Evolutionary conservation across 176 grass and related monocot species (phyloP), one percentile per base, ranked within the genome.

Genomic region (Lolium rigidum): DNA sequence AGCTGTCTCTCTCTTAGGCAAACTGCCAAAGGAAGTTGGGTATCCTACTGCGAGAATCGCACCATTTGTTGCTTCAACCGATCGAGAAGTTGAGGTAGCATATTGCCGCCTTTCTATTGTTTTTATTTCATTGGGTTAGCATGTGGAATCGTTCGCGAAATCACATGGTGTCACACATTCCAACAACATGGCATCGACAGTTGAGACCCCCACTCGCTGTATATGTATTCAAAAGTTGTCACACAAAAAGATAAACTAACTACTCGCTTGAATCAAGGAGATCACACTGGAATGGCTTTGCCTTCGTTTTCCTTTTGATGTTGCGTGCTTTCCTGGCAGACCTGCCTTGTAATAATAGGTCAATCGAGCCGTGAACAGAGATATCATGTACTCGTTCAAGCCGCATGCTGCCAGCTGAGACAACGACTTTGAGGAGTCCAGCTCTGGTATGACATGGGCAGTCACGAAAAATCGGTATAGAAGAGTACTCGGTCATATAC

Each of bases 181-280:
- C 63, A 66, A 66, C 62, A 35, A 35, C 31, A 35, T 35, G 31
- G 31, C 31, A 35, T 35, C 31, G 31, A 35, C 31, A 35, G 31
- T 35, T 35, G 31, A 35, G 31, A 35, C 31, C 31, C 31, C 31
- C 31, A 35, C 31, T 35, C 31, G 31, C 31, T 35, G 31, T 35
- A 35, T 35, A 56, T 66, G 14, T 26, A 66, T 66, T 66, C 63
- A 31, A 25, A 65, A 16, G 62, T 65, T 31, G 13, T 65, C 25
- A 66, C 28, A 17, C 6, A 66, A 66, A 31, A 7, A 31, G 4
- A 15, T 20, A 18, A 56, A 66, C 26, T 31, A 6, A 14, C 10
- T 37, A 37, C 63, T 37, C 63, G 63, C 63, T 66, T 3, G 63
- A 66, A 66, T 66, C 63, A 66, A 66, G 62, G 63, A 37, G 63